Evolutionary conservation across 805 yeast species (phyloP).

Genomic region (Kodamaea lidongshanica): DNA sequence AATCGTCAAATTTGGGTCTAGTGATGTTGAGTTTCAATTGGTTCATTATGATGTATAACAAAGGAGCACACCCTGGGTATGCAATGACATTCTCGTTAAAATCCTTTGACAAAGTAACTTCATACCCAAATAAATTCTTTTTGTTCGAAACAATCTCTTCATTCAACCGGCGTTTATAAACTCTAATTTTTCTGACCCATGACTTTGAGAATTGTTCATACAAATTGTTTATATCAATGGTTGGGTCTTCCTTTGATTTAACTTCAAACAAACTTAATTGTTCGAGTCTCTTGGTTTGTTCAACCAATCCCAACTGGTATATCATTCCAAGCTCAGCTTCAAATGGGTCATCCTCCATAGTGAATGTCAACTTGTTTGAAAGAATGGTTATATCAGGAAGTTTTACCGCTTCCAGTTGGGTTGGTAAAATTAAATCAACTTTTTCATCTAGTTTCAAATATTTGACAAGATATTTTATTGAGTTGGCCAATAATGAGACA

Average conservation of each 20-base stretch:
- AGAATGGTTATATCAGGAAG: conserved; percentile 26
- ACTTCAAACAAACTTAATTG: conserved; percentile 20
- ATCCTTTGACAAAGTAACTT: conserved; percentile 13
- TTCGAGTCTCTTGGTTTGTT: conserved; percentile 35
- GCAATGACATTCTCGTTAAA: conserved; percentile 23
- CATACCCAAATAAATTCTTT: conserved; percentile 31
- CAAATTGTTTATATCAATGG: conserved; percentile 21
- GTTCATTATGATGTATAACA: conserved; percentile 26
- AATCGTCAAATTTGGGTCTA: conserved; percentile 29
- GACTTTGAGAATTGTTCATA: conserved; percentile 48
- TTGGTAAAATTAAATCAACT: conserved; percentile 22
- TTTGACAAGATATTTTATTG: conserved; percentile 28
- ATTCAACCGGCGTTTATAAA: conserved; percentile 34
- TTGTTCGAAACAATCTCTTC: conserved; percentile 33
- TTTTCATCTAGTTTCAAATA: conserved; percentile 17
- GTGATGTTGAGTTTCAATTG: conserved; percentile 20
- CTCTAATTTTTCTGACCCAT: conserved; percentile 65
- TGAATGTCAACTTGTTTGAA: conserved; percentile 22
- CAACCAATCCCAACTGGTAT: conserved; percentile 35
- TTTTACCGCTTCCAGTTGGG: conserved; percentile 21
- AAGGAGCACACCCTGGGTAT: conserved; percentile 30
- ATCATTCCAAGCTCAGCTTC: conserved; percentile 37
- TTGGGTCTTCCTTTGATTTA: conserved; percentile 3
- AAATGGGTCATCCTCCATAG: conserved; percentile 42
- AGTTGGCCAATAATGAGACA: conserved; percentile 28